Evolutionary conservation across 2,329 filamentous ascomycete genomes (phyloP).

Genomic region (Neophaeococcomyces mojaviensis): DNA sequence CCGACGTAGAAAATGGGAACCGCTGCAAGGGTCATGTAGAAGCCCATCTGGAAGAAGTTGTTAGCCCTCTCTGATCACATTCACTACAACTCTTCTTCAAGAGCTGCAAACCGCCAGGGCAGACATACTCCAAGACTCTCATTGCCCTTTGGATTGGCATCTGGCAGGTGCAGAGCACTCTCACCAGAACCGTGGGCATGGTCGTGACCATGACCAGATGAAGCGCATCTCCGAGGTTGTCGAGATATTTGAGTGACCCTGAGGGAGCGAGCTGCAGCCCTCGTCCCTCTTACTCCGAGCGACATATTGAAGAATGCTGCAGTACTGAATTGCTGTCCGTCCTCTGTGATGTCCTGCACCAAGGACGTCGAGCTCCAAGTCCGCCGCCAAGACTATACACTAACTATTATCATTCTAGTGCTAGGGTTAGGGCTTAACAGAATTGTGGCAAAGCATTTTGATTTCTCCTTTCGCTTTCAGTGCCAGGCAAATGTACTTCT

Average conservation of each 20-base stretch:
- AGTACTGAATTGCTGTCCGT: constrained; percentile 1
- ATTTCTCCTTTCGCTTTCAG: too few species aligned
- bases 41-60: constrained; percentile 32
- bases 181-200: constrained; percentile 24
- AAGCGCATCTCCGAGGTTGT: constrained; percentile 38
- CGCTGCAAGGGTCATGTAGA: constrained; percentile 39
- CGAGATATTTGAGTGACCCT: constrained; percentile 12
- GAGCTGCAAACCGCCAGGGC: constrained; percentile 12
- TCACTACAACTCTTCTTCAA: background rate
- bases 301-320: constrained; percentile 18
- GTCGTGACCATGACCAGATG: constrained; percentile 27
- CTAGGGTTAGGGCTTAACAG: too few species aligned
- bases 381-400: too few species aligned
- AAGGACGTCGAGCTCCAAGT: too few species aligned
- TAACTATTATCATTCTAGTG: too few species aligned
- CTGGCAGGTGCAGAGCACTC: constrained; percentile 25
- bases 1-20: constrained; percentile 36
- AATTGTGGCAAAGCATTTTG: too few species aligned
- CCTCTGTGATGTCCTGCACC: too few species aligned
- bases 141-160: constrained; percentile 33
- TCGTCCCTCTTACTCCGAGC: constrained; percentile 19
- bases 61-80: constrained; percentile 19
- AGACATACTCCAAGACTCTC: constrained; percentile 40
- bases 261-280: constrained; percentile 22
- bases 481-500: too few species aligned